These are phyloP conservation scores for Yarrowia deformans DNA, from an alignment of 805 yeast genomes.

Conservation along the genomic window DNA sequence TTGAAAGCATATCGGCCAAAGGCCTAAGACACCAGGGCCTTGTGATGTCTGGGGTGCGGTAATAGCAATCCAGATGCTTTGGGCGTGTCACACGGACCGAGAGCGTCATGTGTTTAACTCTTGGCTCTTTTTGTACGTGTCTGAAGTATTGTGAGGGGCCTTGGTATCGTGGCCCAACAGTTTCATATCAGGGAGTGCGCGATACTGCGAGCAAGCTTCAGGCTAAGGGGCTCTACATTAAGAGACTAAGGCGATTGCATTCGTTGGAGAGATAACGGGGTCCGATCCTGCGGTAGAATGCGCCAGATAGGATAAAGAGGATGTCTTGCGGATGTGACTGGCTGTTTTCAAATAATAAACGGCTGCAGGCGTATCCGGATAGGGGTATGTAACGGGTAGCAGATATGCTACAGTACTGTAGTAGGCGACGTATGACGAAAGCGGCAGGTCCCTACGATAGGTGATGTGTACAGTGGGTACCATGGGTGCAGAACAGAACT, in stretches of 20 bases:
- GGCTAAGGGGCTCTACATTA: background rate
- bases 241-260: background rate
- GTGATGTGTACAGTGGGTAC: no score
- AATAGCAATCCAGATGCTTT: background rate
- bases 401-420: no score
- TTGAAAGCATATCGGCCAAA: background rate
- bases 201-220: background rate
- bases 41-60: slow-evolving; percentile 5
- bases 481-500: no score
- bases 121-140: no score
- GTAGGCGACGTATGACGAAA: no score
- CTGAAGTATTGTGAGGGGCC: background rate
- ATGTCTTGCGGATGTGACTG: no score
- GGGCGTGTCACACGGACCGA: background rate
- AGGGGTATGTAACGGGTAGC: background rate
- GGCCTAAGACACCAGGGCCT: slow-evolving; percentile 7
- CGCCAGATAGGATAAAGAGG: no score
- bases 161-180: background rate
- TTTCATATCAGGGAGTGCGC: background rate
- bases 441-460: no score
- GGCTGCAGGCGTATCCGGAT: background rate
- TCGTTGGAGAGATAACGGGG: background rate
- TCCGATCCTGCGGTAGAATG: background rate
- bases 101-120: background rate
- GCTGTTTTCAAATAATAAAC: background rate